Percentiles rank a stretch among this genome's conserved stretches.
Evolutionary conservation across 495 filamentous ascomycete genomes (phyloP).

Genomic region (Aspergillus ostianus): DNA sequence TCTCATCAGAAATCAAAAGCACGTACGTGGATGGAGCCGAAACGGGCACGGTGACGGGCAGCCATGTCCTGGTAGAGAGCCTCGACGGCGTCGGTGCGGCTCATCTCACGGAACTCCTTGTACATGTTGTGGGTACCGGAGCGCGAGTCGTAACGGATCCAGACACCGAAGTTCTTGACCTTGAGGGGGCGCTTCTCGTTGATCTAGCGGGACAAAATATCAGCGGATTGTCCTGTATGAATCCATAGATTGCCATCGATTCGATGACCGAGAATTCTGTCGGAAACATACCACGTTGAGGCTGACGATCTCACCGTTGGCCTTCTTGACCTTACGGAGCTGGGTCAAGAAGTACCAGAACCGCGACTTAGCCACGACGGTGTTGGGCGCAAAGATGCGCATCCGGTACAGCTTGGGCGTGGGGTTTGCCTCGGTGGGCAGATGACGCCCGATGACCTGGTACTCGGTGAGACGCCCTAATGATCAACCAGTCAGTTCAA

Average conservation of each 20-base stretch:
- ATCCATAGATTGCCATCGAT: neutral
- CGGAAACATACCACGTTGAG: slow-evolving; percentile 79
- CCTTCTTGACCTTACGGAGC: slow-evolving; percentile 99
- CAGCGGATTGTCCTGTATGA: slow-evolving; percentile 15
- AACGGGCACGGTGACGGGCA: slow-evolving; percentile 94
- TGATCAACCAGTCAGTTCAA: slow-evolving; percentile 32
- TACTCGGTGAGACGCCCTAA: slow-evolving; percentile 98
- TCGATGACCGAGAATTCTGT: neutral
- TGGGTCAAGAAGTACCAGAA: slow-evolving; percentile 99
- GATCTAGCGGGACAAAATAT: slow-evolving; percentile 59
- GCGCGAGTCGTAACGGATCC: slow-evolving; percentile 99
- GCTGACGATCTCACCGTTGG: slow-evolving; percentile 97
- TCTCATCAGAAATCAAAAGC: neutral
- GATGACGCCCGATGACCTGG: slow-evolving; percentile 98
- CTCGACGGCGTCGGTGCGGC: slow-evolving; percentile 90
- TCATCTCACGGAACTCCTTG: slow-evolving; percentile 99
- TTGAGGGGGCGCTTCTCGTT: slow-evolving; percentile 96
- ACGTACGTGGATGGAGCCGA: slow-evolving; percentile 95
- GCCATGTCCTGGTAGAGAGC: slow-evolving; percentile 99
- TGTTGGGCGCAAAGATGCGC: slow-evolving; percentile 98
- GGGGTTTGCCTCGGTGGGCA: slow-evolving; percentile 93
- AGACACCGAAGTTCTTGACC: slow-evolving; percentile 99
- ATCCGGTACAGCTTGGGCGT: slow-evolving; percentile 98
- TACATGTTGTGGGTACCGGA: slow-evolving; percentile 99
- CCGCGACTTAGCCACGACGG: slow-evolving; percentile 95